Evolutionary conservation across 345 rosid genomes (phyloP), one percentile per base, ranked within the genome.

Genomic region (Abelmoschus esculentus): DNA sequence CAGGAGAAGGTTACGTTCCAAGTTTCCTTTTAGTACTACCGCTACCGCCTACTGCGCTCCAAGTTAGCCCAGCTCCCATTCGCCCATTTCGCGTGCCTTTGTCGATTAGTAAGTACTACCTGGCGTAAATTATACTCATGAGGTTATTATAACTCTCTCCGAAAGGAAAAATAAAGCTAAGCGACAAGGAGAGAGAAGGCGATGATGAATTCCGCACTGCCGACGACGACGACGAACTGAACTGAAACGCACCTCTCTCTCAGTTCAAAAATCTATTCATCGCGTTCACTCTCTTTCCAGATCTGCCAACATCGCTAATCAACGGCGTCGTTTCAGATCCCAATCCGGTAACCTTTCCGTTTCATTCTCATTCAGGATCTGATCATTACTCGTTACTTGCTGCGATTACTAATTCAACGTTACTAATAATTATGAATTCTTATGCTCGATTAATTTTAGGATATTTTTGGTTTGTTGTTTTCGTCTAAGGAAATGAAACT

Each of bases 291-390:
- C 36, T 28, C 46, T 52, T 34, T 34, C 49, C 72, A 55, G 72
- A 69, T 69, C 63, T 54, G 72, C 18, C 50, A 36, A 3, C 9
- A 26, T 31, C 7, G 68, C 18, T 0, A 2, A 3, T 12, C 36
- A 22, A 13, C 54, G 54, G 46, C 69, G 54, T 44, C 19, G 69
- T 65, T 44, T 52, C 36, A 6, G 12, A 7, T 28, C 38, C 19
- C 11, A 42, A 44, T 46, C 34, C 55, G 55, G 69, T 65, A 65
- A 44, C 19, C 10, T 65, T 22, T 44, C 36, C 69, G 12, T 26
- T 26, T 26, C 55, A 32, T 65, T 65, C 12, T 65, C 19, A 7
- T 65, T 14, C 32, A 19, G 69, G 69, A 65, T 65, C 54, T 46
- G 69, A 65, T 65, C 38, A 3, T 18, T 40, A 18, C 17, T 36